A percentile compares a stretch with the other conserved stretches of the same genome.
phyloP scores from a whole-genome alignment of 1,139 yeast species.

The Pichia sp. region DNA sequence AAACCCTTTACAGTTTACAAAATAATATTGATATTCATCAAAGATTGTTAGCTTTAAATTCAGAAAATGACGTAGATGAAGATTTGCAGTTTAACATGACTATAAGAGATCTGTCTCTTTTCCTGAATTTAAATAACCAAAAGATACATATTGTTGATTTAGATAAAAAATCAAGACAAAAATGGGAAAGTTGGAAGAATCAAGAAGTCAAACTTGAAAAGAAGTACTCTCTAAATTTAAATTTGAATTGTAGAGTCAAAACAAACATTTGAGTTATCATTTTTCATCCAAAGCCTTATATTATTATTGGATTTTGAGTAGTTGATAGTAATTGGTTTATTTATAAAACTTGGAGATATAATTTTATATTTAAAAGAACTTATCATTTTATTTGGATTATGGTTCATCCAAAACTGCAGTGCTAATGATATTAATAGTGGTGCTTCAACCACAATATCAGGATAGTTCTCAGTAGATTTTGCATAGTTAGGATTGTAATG shows the following conservation, averaged over 20 bases:
- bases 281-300: slow-evolving; percentile 13
- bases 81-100: slow-evolving; percentile 47
- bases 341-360: slow-evolving; percentile 25
- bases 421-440: slow-evolving; percentile 64
- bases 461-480: slow-evolving; percentile 48
- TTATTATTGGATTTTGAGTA: slow-evolving; percentile 2
- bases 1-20: slow-evolving; percentile 21
- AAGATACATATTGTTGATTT: slow-evolving; percentile 39
- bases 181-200: slow-evolving; percentile 26
- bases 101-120: slow-evolving; percentile 49
- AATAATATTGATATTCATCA: slow-evolving; percentile 22
- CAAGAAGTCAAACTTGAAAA: slow-evolving; percentile 20
- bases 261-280: slow-evolving; percentile 4
- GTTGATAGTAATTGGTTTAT: slow-evolving; percentile 13
- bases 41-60: slow-evolving; percentile 27
- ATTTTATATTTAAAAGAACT: slow-evolving; percentile 25
- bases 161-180: slow-evolving; percentile 29
- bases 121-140: slow-evolving; percentile 32
- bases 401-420: slow-evolving; percentile 42
- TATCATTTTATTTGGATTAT: not conserved
- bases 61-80: slow-evolving; percentile 39
- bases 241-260: slow-evolving; percentile 13
- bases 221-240: slow-evolving; percentile 11
- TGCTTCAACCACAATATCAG: slow-evolving; percentile 67
- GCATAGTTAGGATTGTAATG: slow-evolving; percentile 64